phyloP scores from a whole-genome alignment of 1,284 basidiomycete genomes.

The Porogramme epimiltina region DNA sequence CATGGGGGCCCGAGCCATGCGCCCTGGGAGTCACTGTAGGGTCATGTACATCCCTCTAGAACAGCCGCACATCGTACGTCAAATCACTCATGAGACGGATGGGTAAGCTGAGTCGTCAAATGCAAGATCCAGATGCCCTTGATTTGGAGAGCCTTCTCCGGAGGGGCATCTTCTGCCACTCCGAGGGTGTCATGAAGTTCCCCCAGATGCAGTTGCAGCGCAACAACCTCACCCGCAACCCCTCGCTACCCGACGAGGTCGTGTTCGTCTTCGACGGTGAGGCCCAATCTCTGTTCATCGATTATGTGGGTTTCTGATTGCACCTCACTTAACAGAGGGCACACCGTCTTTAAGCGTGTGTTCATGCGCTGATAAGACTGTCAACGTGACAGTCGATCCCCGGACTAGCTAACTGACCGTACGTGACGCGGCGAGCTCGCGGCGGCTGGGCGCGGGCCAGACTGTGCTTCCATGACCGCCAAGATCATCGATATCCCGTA shows the following conservation, averaged over 20 bases:
- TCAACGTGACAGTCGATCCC: conserved; percentile 70
- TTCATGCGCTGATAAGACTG: conserved; percentile 72
- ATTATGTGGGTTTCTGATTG: too few relatives aligned
- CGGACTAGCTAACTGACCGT: conserved; percentile 74
- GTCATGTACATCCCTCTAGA: conserved; percentile 41
- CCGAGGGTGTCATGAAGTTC: conserved; percentile 55
- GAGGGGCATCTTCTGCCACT: conserved; percentile 61
- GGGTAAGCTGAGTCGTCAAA: conserved; percentile 1
- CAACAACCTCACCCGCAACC: conserved; percentile 47
- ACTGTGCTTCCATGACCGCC: conserved; percentile 56
- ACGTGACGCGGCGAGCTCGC: conserved; percentile 77
- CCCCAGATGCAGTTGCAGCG: conserved; percentile 58
- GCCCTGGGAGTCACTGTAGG: conserved; percentile 57
- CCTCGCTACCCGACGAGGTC: conserved; percentile 61
- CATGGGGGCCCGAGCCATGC: conserved; percentile 66
- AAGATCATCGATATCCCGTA: conserved; percentile 66
- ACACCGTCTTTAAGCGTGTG: conserved; percentile 61
- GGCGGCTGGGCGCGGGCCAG: conserved; percentile 65
- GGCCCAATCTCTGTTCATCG: conserved; percentile 5
- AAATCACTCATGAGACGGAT: background rate
- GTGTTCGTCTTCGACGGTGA: conserved; percentile 54
- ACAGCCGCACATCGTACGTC: conserved; percentile 49
- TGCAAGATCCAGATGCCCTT: conserved; percentile 63
- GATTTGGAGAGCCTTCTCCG: conserved; percentile 70
- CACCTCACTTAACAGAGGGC: too few relatives aligned